Evolutionary conservation across 1,284 basidiomycete species (phyloP).

Genomic region (Peniophora sp.): DNA sequence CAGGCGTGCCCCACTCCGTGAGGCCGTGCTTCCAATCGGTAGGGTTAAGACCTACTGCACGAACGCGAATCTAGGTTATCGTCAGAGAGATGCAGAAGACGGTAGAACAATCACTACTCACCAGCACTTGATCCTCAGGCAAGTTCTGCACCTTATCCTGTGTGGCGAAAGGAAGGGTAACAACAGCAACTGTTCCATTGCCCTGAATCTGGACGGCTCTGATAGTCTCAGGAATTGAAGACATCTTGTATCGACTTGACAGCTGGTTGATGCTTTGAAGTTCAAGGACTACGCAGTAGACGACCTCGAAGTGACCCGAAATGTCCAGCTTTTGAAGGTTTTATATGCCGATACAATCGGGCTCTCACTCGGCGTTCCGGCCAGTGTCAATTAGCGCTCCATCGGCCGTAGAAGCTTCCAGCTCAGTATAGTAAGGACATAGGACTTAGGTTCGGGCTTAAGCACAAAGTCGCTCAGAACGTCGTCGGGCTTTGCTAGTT

Average conservation of each 20-base stretch:
- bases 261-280: too few relatives aligned
- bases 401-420: too few relatives aligned
- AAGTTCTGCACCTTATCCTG: not conserved
- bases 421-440: too few relatives aligned
- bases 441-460: too few relatives aligned
- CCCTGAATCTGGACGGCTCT: not conserved
- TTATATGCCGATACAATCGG: too few relatives aligned
- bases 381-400: not conserved
- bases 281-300: too few relatives aligned
- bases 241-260: too few relatives aligned
- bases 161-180: not conserved
- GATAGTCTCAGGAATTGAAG: not conserved
- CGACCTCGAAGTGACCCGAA: too few relatives aligned
- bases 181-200: not conserved
- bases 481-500: too few relatives aligned
- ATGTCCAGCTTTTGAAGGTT: too few relatives aligned
- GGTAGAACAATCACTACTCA: not conserved
- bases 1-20: not conserved
- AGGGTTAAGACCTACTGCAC: constrained; percentile 2
- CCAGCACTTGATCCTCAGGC: not conserved
- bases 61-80: not conserved
- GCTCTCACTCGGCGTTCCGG: not conserved
- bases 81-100: not conserved
- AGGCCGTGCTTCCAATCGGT: constrained; percentile 3
- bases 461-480: too few relatives aligned